These are phyloP conservation scores for Fusarium subglutinans DNA, from an alignment of 2,329 filamentous ascomycete genomes.

Conservation along the genomic window DNA sequence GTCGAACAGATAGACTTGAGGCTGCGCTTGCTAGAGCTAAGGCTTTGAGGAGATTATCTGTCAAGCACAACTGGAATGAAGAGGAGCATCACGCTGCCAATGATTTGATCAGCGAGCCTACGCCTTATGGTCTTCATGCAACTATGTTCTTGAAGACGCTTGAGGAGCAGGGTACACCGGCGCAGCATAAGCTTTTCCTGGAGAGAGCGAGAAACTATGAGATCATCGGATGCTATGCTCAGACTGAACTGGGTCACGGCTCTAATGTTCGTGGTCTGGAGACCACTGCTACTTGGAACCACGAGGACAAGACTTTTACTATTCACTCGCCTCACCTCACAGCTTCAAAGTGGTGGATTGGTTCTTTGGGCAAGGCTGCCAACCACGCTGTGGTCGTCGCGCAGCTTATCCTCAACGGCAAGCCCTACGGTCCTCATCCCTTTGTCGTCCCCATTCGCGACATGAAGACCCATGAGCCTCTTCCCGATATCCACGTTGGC, in stretches of 20 bases:
- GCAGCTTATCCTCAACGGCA: conserved; percentile 75
- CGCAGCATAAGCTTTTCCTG: conserved; percentile 78
- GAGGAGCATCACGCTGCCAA: conserved; percentile 73
- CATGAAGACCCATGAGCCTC: conserved; percentile 72
- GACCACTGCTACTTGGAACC: conserved; percentile 78
- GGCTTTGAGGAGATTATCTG: conserved; percentile 71
- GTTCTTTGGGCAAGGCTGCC: conserved; percentile 77
- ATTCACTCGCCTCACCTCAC: conserved; percentile 79
- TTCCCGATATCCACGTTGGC: conserved; percentile 77
- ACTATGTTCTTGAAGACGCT: conserved; percentile 64
- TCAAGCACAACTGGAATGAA: conserved; percentile 73
- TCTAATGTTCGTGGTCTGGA: conserved; percentile 79
- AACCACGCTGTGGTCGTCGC: conserved; percentile 84
- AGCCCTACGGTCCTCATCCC: conserved; percentile 77
- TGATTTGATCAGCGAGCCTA: conserved; percentile 76
- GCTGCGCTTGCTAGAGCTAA: conserved; percentile 76
- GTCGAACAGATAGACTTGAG: conserved; percentile 74
- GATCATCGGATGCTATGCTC: conserved; percentile 81
- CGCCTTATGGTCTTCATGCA: conserved; percentile 77
- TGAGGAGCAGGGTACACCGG: conserved; percentile 74
- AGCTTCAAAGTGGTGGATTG: conserved; percentile 87
- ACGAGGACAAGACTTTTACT: conserved; percentile 77
- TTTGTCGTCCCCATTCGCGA: conserved; percentile 81
- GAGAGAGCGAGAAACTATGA: conserved; percentile 74
- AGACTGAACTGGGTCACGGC: conserved; percentile 83